Base-by-base conservation (phyloP, 1,284 basidiomycete species). In the Rhodotorula glutinis region DNA sequence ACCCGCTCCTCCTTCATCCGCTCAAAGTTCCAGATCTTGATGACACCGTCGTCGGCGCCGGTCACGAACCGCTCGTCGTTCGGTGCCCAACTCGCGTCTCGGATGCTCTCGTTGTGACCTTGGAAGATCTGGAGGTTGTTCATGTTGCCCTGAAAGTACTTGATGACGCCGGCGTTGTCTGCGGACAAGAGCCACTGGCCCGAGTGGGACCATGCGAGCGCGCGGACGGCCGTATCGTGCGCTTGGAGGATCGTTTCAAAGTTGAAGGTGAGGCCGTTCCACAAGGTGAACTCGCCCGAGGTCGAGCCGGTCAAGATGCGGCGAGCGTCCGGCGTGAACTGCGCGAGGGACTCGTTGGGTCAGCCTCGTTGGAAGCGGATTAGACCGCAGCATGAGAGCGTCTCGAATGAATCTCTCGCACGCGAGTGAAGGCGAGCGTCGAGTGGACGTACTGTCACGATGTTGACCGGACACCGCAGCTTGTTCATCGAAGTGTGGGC, bases 221-320 rank as follows among this genome's bases (percentile, higher is more conserved):
- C 85, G 46, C 94, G 90, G 66, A 98, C 91, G 27, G 92, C 90
- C 14, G 88, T 88, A 78, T 98, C 95, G 80, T 98, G 96, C 0
- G 94, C 95, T 77, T 97, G 94, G 52, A 98, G 85, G 75, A 98
- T 98, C 0, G 95, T 97, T 79, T 98, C 95, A 78, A 98, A 98
- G 82, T 98, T 98, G 86, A 98, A 98, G 0, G 95, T 98, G 41
- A 96, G 83, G 25, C 94, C 95, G 76, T 98, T 98, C 95, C 96
- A 98, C 9, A 98, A 85, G 0, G 95, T 98, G 79, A 98, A 98
- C 80, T 98, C 95, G 62, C 96, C 96, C 73, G 90, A 92, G 38
- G 93, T 93, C 23, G 93, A 94, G 30, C 95, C 95, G 0, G 96
- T 98, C 53, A 98, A 81, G 38, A 98, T 83, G 9, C 95, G 87